Evolutionary conservation across 306 rosid genomes (phyloP).

Genomic region (Dryas drummondii): DNA sequence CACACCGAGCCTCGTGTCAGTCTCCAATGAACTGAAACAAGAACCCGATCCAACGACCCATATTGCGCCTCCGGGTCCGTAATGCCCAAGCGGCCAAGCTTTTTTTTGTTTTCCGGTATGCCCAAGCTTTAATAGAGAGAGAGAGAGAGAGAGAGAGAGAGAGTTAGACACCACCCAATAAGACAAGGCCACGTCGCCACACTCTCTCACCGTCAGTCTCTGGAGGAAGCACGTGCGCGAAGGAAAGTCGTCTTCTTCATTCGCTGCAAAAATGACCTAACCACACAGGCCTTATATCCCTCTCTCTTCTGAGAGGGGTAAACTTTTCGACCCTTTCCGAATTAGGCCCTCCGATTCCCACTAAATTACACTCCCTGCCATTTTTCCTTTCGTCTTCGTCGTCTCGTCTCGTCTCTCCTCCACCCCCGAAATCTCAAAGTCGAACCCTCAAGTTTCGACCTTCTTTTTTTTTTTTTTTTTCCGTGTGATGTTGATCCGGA

Average conservation of each 20-base stretch:
- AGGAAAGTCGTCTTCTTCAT: conserved; percentile 9
- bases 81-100: too few relatives aligned
- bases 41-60: conserved; percentile 4
- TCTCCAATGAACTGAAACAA: too few relatives aligned
- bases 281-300: conserved; percentile 8
- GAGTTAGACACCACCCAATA: neutral
- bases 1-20: neutral
- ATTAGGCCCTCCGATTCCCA: neutral
- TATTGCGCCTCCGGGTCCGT: neutral
- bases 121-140: neutral
- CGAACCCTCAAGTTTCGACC: neutral
- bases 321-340: neutral
- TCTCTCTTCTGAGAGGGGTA: conserved; percentile 3
- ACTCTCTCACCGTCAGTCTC: neutral
- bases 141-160: neutral
- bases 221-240: conserved; percentile 6
- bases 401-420: neutral
- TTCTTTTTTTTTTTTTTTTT: neutral
- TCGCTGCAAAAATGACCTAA: conserved; percentile 19
- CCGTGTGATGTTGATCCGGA: neutral
- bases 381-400: neutral
- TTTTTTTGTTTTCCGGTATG: too few relatives aligned
- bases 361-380: conserved; percentile 4
- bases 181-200: neutral
- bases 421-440: neutral